A percentile compares a stretch with the other conserved stretches of the same genome.
Conservation (phyloP, 306 rosid species). For the Luffa aegyptiaca region DNA sequence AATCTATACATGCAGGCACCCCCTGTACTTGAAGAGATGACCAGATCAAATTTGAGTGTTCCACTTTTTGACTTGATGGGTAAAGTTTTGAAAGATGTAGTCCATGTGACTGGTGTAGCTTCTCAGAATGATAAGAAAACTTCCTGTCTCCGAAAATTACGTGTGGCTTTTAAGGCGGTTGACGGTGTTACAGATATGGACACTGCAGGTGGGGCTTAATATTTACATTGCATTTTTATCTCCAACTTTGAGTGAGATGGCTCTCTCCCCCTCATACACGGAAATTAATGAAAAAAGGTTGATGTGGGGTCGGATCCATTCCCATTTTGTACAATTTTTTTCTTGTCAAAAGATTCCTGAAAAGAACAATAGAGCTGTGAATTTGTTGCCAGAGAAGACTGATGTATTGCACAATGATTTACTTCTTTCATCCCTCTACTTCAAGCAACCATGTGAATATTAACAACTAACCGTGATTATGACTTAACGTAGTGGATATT, state of each 20-base stretch:
- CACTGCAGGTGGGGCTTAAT: slow-evolving; percentile 72
- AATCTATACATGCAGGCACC: slow-evolving; percentile 95
- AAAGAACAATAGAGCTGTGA: not conserved
- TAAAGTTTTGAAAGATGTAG: slow-evolving; percentile 46
- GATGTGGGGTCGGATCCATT: slow-evolving; percentile 28
- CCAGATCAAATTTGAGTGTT: slow-evolving; percentile 61
- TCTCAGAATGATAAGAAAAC: slow-evolving; percentile 45
- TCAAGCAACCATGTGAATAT: not conserved
- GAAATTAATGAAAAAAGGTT: slow-evolving; percentile 14
- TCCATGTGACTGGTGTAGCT: slow-evolving; percentile 66
- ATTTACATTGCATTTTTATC: slow-evolving; percentile 3
- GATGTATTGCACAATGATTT: slow-evolving; percentile 5
- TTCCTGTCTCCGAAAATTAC: slow-evolving; percentile 61
- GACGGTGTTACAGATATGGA: slow-evolving; percentile 89
- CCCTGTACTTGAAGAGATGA: slow-evolving; percentile 92
- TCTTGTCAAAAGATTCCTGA: not conserved
- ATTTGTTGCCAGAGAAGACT: slow-evolving; percentile 2
- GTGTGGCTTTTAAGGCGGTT: slow-evolving; percentile 59
- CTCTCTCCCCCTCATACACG: not conserved
- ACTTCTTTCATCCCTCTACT: slow-evolving; percentile 4
- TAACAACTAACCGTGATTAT: not conserved
- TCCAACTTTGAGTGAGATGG: slow-evolving; percentile 10
- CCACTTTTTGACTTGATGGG: slow-evolving; percentile 69
- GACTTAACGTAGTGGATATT: not conserved
- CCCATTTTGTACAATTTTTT: slow-evolving; percentile 13